Evolutionary conservation across 1,284 basidiomycete species (phyloP).

Genomic region (Pseudozyma pruni): DNA sequence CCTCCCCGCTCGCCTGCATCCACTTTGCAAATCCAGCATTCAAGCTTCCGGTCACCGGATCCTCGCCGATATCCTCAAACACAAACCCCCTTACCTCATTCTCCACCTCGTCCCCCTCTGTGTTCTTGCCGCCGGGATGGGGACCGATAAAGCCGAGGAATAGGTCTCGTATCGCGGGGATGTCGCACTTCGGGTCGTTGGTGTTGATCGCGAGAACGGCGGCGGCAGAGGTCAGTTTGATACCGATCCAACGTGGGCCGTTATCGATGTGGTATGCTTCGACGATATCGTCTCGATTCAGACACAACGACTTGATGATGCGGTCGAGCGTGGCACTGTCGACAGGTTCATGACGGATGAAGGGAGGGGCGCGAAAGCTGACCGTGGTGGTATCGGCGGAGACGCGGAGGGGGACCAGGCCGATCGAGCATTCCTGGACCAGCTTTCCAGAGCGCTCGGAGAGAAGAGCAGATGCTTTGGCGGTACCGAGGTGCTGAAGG

Average conservation of each 20-base stretch:
- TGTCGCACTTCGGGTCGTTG: slow-evolving; percentile 12
- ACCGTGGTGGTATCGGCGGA: slow-evolving; percentile 17
- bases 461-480: not conserved
- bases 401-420: slow-evolving; percentile 35
- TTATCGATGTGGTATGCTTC: slow-evolving; percentile 54
- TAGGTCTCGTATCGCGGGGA: slow-evolving; percentile 19
- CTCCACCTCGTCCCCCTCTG: slow-evolving; percentile 15
- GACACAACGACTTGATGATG: slow-evolving; percentile 23
- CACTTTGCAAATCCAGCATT: slow-evolving; percentile 58
- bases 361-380: slow-evolving; percentile 44
- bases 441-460: slow-evolving; percentile 22
- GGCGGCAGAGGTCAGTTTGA: slow-evolving; percentile 39
- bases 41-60: slow-evolving; percentile 61
- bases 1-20: slow-evolving; percentile 36
- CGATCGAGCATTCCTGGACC: slow-evolving; percentile 58
- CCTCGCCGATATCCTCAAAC: slow-evolving; percentile 44
- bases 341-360: slow-evolving; percentile 37
- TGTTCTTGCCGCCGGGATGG: slow-evolving; percentile 28
- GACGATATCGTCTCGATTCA: slow-evolving; percentile 27
- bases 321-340: slow-evolving; percentile 21
- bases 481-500: slow-evolving; percentile 27
- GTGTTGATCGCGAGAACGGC: slow-evolving; percentile 46
- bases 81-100: slow-evolving; percentile 53
- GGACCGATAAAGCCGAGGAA: slow-evolving; percentile 54
- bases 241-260: slow-evolving; percentile 57